Conservation (phyloP, 2,329 filamentous ascomycete species). For the Nannizziopsis barbatae region DNA sequence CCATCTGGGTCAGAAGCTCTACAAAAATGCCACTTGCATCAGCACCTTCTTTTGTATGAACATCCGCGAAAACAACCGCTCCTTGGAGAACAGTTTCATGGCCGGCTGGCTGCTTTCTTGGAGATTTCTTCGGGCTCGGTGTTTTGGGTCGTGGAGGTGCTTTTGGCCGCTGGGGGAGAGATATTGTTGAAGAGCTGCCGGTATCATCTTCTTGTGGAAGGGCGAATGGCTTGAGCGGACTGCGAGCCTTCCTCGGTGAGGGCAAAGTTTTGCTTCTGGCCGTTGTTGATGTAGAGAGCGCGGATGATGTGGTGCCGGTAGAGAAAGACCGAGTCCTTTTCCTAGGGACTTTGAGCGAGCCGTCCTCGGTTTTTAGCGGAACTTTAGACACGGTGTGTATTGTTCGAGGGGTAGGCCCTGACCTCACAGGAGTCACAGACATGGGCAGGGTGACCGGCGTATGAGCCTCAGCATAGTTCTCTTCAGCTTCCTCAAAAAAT, state of each 20-base stretch:
- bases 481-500: conserved; percentile 17
- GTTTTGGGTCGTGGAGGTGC: conserved; percentile 3
- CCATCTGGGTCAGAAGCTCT: conserved; percentile 68
- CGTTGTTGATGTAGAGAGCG: conserved; percentile 21
- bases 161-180: conserved; percentile 14
- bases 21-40: conserved; percentile 74
- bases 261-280: conserved; percentile 19
- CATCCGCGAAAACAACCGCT: conserved; percentile 70
- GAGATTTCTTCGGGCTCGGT: conserved; percentile 22
- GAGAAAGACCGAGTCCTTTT: conserved; percentile 44
- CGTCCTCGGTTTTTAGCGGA: conserved; percentile 54
- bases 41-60: conserved; percentile 68
- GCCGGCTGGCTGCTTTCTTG: conserved; percentile 2
- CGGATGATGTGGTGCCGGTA: conserved; percentile 31
- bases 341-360: conserved; percentile 36
- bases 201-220: conserved; percentile 4
- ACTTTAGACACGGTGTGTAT: conserved; percentile 68
- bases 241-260: conserved; percentile 19
- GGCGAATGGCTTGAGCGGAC: conserved; percentile 10
- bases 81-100: conserved; percentile 48
- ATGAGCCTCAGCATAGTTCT: conserved; percentile 21
- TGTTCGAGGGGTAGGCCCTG: conserved; percentile 37
- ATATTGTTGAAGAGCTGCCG: conserved; percentile 1
- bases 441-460: conserved; percentile 17
- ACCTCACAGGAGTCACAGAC: conserved; percentile 48